Evolutionary conservation across 768 basidiomycete species (phyloP).

Genomic region (Podaxis sp.): DNA sequence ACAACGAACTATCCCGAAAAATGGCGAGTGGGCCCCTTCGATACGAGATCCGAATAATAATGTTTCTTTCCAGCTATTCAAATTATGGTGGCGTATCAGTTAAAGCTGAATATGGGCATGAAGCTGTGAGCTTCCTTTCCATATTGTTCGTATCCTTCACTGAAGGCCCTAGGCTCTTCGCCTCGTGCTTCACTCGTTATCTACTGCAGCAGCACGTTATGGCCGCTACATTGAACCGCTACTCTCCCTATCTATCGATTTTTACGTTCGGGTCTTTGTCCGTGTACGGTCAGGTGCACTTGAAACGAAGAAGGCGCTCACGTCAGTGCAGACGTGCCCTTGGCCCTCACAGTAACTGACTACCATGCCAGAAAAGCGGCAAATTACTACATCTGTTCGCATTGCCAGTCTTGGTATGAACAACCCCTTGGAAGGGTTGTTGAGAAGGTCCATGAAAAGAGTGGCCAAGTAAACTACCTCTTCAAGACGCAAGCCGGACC

Average conservation of each 20-base stretch:
- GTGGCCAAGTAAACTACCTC: slow-evolving; percentile 54
- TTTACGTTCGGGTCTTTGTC: slow-evolving; percentile 92
- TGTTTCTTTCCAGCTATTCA: slow-evolving; percentile 62
- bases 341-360: slow-evolving; percentile 9
- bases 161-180: slow-evolving; percentile 71
- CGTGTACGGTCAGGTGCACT: slow-evolving; percentile 69
- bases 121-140: slow-evolving; percentile 58
- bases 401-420: slow-evolving; percentile 78
- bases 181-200: slow-evolving; percentile 82
- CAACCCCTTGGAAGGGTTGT: slow-evolving; percentile 82
- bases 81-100: slow-evolving; percentile 93
- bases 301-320: slow-evolving; percentile 80
- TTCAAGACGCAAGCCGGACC: slow-evolving; percentile 79
- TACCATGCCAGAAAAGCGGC: slow-evolving; percentile 72
- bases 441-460: slow-evolving; percentile 55
- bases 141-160: slow-evolving; percentile 6
- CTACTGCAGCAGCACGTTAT: slow-evolving; percentile 87
- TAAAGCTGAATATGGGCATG: slow-evolving; percentile 94
- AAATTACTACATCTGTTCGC: slow-evolving; percentile 77
- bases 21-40: slow-evolving; percentile 53
- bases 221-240: slow-evolving; percentile 90
- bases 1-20: slow-evolving; percentile 96
- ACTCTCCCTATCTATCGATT: slow-evolving; percentile 91
- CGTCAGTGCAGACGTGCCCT: slow-evolving; percentile 45
- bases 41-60: background rate